Evolutionary conservation across 2,329 filamentous ascomycete species (phyloP).

Genomic region (Aureobasidium uvarum): DNA sequence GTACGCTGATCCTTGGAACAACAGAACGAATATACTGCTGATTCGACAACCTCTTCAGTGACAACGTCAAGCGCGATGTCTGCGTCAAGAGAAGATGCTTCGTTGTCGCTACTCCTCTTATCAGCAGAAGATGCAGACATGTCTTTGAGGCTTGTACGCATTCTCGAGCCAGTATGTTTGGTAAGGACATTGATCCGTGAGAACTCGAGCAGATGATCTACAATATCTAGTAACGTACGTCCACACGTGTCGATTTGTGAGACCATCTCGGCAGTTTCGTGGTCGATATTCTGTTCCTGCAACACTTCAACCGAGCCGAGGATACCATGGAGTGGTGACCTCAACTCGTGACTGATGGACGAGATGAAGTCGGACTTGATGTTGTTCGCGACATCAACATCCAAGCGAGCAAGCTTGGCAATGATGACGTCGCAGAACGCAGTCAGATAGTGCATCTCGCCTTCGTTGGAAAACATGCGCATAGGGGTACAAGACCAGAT

Average conservation of each 20-base stretch:
- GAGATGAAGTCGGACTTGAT: conserved; percentile 55
- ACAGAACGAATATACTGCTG: conserved; percentile 31
- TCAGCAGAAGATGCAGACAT: background rate
- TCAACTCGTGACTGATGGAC: conserved; percentile 54
- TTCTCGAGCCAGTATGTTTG: background rate
- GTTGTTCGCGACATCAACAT: conserved; percentile 44
- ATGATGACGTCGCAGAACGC: conserved; percentile 47
- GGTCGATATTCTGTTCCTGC: conserved; percentile 41
- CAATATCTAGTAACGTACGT: conserved; percentile 51
- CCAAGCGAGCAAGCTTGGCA: conserved; percentile 43
- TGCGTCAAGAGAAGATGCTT: conserved; percentile 27
- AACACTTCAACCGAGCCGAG: conserved; percentile 51
- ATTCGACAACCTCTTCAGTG: conserved; percentile 56
- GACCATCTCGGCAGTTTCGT: conserved; percentile 44
- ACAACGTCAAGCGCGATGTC: conserved; percentile 48
- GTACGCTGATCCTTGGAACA: conserved; percentile 17
- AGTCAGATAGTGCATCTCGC: conserved; percentile 44
- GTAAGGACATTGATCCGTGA: conserved; percentile 44
- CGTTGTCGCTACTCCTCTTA: conserved; percentile 29
- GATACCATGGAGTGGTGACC: conserved; percentile 50
- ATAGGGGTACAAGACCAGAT: conserved; percentile 49
- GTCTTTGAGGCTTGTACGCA: background rate
- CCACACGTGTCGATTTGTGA: conserved; percentile 53
- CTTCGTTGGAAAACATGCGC: conserved; percentile 42
- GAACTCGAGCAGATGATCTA: conserved; percentile 47